Evolutionary conservation across 2,329 filamentous ascomycete genomes (phyloP), one percentile per base, ranked within the genome.

Genomic region (Escovopsis sp.): DNA sequence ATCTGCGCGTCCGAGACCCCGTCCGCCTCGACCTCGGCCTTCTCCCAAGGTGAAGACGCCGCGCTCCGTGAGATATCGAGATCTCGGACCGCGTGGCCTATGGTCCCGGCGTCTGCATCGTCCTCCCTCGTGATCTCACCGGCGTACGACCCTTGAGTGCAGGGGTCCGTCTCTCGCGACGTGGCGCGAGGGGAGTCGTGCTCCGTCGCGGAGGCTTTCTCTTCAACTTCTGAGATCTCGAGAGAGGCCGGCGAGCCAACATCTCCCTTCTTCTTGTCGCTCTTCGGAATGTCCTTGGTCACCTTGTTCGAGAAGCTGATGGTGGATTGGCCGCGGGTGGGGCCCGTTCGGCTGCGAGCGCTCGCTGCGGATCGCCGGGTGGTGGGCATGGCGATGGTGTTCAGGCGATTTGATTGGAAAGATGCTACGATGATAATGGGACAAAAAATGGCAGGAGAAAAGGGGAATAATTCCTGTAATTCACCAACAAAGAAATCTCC

Each of bases 1-100:
- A 96, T 76, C 47, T 84, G 75, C 33, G 68, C 61, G 38, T 81
- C 69, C 7, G 70, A 71, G 29, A 92, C 58, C 44, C 72, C 69
- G 42, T 72, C 64, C 1, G 85, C 86, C 40, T 58, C 60, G 17
- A 65, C 45, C 46, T 81, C 68, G 5, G 55, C 59, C 50, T 67
- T 71, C 45, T 63, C 49, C 2, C 47, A 47, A 18, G 40, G 48
- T 27, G 52, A 50, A 9, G 41, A 41, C 35, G 53, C 49, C 48
- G 35, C 19, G 44, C 41, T 5, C 34, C 38, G 13, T 43, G 39
- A 11, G 5, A 27, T 27, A 4, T 46, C 34, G 6, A 34, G 39
- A 23, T 48, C 35, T 21, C 47, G 21, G 21, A 25, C 11, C 7
- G 21, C 11, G 21, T 25, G 21, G 21, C 21, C 43, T 15, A 41